Conservation (phyloP, 805 yeast species). For the Candida nitratophila region DNA sequence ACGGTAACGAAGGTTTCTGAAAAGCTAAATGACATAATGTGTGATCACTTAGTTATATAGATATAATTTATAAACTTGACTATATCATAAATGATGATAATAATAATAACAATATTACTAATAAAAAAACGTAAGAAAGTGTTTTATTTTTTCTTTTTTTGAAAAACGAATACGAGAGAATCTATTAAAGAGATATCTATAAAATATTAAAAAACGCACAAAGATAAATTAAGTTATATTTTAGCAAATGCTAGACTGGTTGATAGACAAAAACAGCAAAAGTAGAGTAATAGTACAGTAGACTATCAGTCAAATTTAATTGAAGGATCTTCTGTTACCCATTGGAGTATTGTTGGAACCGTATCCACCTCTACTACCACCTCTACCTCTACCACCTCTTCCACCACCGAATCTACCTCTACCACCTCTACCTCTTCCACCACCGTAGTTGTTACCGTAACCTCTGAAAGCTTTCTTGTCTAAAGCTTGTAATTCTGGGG, state of each 20-base stretch:
- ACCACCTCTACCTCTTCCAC: slow-evolving; percentile 46
- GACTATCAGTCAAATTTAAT: too few species aligned
- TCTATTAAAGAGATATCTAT: background rate
- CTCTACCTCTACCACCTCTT: slow-evolving; percentile 29
- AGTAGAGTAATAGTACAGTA: background rate
- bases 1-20: slow-evolving; percentile 60
- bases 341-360: slow-evolving; percentile 46
- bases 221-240: background rate
- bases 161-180: too few species aligned
- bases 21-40: too few species aligned
- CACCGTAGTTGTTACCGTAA: slow-evolving; percentile 46
- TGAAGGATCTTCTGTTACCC: slow-evolving; percentile 16
- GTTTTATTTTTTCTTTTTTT: too few species aligned
- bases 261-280: background rate
- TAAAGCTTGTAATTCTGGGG: slow-evolving; percentile 69
- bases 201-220: background rate
- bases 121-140: too few species aligned
- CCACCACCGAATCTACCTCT: slow-evolving; percentile 43
- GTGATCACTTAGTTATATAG: too few species aligned
- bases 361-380: slow-evolving; percentile 25
- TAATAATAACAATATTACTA: too few species aligned
- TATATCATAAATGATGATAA: too few species aligned
- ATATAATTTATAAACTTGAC: too few species aligned
- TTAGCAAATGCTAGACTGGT: too few species aligned
- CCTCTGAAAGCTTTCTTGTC: slow-evolving; percentile 72